These are phyloP conservation scores for Leptographium radiaticola DNA, from an alignment of 2,329 filamentous ascomycete genomes.

Conservation along the genomic window DNA sequence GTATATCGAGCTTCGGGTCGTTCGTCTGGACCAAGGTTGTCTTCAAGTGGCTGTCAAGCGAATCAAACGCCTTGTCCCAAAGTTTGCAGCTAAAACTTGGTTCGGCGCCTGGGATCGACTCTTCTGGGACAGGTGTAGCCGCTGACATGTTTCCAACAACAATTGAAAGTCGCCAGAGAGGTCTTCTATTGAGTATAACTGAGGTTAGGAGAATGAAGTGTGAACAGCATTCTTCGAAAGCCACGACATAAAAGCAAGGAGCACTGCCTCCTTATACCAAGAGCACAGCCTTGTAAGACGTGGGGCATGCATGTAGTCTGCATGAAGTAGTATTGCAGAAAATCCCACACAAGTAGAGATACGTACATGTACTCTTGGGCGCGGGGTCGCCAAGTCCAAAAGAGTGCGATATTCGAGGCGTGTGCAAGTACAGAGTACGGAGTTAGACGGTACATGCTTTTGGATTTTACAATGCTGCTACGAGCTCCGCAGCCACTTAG, in stretches of 20 bases:
- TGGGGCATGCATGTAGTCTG: too few relatives aligned
- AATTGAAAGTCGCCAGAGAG: too few relatives aligned
- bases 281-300: too few relatives aligned
- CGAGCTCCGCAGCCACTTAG: too few relatives aligned
- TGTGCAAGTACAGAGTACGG: background rate
- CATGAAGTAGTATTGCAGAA: background rate
- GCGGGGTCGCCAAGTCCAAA: background rate
- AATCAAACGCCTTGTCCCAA: background rate
- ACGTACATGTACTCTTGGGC: too few relatives aligned
- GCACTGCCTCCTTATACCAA: too few relatives aligned
- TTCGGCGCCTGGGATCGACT: background rate
- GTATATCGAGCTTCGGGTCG: background rate
- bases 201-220: background rate
- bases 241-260: background rate
- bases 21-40: background rate
- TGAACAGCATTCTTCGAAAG: background rate
- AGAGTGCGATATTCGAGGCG: background rate
- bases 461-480: background rate
- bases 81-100: background rate
- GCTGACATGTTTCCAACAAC: background rate
- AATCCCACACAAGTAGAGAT: too few relatives aligned
- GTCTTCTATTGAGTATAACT: background rate
- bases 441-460: background rate
- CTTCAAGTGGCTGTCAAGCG: background rate
- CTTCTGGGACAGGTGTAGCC: background rate